Evolutionary conservation across 805 yeast species (phyloP).

Genomic region (Scheffersomyces spartinae): DNA sequence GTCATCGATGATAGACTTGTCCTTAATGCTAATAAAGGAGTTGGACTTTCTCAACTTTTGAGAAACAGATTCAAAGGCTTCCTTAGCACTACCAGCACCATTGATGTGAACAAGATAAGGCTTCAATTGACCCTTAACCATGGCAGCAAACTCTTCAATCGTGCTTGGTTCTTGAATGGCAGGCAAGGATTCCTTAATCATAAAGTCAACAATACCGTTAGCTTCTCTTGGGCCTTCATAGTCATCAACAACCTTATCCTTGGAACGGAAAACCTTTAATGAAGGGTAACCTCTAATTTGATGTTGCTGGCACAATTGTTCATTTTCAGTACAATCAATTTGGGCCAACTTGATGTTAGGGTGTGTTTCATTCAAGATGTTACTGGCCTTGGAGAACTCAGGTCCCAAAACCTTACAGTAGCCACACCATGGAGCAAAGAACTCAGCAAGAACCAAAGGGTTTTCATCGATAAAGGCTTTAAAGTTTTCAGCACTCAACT

Average conservation of each 20-base stretch:
- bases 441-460: slow-evolving; percentile 75
- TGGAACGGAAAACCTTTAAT: slow-evolving; percentile 55
- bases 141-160: slow-evolving; percentile 37
- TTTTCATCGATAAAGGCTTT: slow-evolving; percentile 54
- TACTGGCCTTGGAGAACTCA: slow-evolving; percentile 65
- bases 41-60: slow-evolving; percentile 48
- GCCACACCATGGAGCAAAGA: slow-evolving; percentile 97
- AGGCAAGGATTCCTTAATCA: slow-evolving; percentile 77
- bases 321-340: slow-evolving; percentile 74
- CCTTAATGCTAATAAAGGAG: slow-evolving; percentile 35
- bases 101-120: slow-evolving; percentile 45
- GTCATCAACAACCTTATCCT: slow-evolving; percentile 35
- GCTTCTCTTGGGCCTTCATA: slow-evolving; percentile 83
- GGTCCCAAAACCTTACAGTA: slow-evolving; percentile 88
- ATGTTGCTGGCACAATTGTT: slow-evolving; percentile 54
- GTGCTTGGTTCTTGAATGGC: slow-evolving; percentile 36
- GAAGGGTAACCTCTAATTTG: slow-evolving; percentile 80
- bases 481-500: slow-evolving; percentile 58
- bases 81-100: slow-evolving; percentile 27
- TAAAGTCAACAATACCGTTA: slow-evolving; percentile 62
- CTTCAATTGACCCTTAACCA: slow-evolving; percentile 36
- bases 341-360: slow-evolving; percentile 68
- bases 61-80: slow-evolving; percentile 56
- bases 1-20: slow-evolving; percentile 19
- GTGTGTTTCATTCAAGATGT: slow-evolving; percentile 35